Conservation (phyloP, 495 filamentous ascomycete genomes). For the Podospora tetraspora region DNA sequence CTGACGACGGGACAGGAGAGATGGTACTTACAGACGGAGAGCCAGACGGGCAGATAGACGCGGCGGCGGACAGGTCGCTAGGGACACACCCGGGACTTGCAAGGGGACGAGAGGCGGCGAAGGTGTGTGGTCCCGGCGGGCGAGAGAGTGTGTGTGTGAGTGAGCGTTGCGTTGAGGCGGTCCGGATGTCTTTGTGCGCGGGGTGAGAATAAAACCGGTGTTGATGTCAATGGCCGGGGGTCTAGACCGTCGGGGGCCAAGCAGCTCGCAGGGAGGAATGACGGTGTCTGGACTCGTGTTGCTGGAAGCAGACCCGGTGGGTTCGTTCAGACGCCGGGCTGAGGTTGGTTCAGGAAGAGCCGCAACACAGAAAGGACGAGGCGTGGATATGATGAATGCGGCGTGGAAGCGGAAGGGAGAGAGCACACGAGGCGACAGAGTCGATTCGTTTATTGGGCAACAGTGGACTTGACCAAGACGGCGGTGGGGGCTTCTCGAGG, state of each 20-base stretch:
- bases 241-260: constrained; percentile 12
- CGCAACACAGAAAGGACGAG: not conserved
- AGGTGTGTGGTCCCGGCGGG: no score
- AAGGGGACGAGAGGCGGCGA: not conserved
- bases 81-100: not conserved
- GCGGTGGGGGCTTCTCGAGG: constrained; percentile 7
- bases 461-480: not conserved
- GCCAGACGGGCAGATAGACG: no score
- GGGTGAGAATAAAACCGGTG: constrained; percentile 5
- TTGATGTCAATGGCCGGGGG: constrained; percentile 4
- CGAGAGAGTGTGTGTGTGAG: not conserved
- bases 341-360: not conserved
- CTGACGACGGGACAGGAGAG: not conserved
- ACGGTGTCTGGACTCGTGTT: not conserved
- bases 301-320: not conserved
- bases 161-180: not conserved
- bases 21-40: constrained; percentile 9
- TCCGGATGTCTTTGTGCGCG: not conserved
- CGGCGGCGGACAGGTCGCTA: not conserved
- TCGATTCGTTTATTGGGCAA: not conserved
- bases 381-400: not conserved
- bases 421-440: not conserved
- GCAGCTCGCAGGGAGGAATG: not conserved
- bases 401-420: not conserved
- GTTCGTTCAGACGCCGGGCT: not conserved